Percentiles rank a stretch among this genome's conserved stretches.
These are phyloP conservation scores for Rhodomyrtus tomentosa DNA, from an alignment of 345 rosid species.

Conservation along the genomic window DNA sequence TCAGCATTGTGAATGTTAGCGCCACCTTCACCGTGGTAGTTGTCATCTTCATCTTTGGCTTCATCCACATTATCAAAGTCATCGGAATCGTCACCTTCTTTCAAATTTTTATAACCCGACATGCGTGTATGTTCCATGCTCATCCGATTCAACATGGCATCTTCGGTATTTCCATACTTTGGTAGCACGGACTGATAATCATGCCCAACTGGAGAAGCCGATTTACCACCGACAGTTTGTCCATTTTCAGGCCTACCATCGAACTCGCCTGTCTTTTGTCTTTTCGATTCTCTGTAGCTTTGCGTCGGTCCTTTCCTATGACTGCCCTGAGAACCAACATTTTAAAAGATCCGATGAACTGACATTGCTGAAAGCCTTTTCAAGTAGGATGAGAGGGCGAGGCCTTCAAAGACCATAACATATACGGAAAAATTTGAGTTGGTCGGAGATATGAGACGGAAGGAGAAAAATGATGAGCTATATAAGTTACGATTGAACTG, in stretches of 20 bases:
- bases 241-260: slow-evolving; percentile 5
- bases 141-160: not conserved
- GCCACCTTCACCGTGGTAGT: slow-evolving; percentile 11
- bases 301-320: slow-evolving; percentile 4
- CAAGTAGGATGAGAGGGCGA: not conserved
- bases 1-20: not conserved
- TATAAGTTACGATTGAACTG: not conserved
- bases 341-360: not conserved
- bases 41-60: slow-evolving; percentile 11
- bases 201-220: slow-evolving; percentile 1
- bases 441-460: not conserved
- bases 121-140: slow-evolving; percentile 8
- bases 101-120: slow-evolving; percentile 8
- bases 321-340: slow-evolving; percentile 11
- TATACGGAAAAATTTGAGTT: not conserved
- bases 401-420: not conserved
- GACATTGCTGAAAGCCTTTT: not conserved
- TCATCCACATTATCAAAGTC: slow-evolving; percentile 3
- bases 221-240: slow-evolving; percentile 1
- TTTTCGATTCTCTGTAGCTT: slow-evolving; percentile 12
- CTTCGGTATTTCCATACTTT: not conserved
- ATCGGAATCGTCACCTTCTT: slow-evolving; percentile 12
- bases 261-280: slow-evolving; percentile 13
- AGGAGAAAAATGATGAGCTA: not conserved
- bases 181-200: not conserved